Percentiles rank a stretch among this genome's conserved stretches.
Evolutionary conservation across 805 yeast species (phyloP).

Genomic region (Yarrowia sp.): DNA sequence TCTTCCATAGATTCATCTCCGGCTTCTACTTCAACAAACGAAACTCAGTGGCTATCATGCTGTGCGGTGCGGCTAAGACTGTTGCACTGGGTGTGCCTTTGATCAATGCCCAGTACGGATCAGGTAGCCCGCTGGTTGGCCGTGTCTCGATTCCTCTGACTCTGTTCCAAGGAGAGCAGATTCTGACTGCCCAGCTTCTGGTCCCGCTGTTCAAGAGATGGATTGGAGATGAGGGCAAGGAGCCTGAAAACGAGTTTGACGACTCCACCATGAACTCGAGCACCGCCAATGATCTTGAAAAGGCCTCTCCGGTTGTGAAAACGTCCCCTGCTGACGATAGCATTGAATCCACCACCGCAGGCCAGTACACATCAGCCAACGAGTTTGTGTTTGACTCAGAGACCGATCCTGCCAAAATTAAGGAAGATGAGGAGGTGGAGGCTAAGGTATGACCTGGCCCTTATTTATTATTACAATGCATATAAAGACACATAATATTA

Average conservation of each 20-base stretch:
- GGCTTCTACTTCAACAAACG: constrained; percentile 70
- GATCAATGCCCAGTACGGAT: constrained; percentile 76
- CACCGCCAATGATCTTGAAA: background rate
- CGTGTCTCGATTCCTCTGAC: constrained; percentile 77
- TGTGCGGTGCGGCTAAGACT: constrained; percentile 91
- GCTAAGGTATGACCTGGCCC: background rate
- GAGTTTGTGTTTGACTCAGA: constrained; percentile 6
- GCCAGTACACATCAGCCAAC: background rate
- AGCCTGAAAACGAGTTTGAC: constrained; percentile 4
- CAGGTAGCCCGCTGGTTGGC: constrained; percentile 52
- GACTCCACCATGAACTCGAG: background rate
- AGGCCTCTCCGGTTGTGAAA: background rate
- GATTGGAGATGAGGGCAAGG: constrained; percentile 44
- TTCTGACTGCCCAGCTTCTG: constrained; percentile 71
- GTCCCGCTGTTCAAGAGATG: constrained; percentile 67
- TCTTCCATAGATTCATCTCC: constrained; percentile 44
- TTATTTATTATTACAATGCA: constrained; percentile 8
- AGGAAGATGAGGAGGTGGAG: constrained; percentile 5
- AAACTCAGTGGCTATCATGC: constrained; percentile 76
- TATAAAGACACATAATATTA: constrained; percentile 6
- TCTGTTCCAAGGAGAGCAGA: constrained; percentile 84
- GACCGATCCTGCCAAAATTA: background rate
- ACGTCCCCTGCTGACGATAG: background rate
- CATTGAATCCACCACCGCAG: background rate
- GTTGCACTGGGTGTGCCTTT: constrained; percentile 89